phyloP scores from a whole-genome alignment of 192 early-diverging fungal species.

The Coemansia sp. region DNA sequence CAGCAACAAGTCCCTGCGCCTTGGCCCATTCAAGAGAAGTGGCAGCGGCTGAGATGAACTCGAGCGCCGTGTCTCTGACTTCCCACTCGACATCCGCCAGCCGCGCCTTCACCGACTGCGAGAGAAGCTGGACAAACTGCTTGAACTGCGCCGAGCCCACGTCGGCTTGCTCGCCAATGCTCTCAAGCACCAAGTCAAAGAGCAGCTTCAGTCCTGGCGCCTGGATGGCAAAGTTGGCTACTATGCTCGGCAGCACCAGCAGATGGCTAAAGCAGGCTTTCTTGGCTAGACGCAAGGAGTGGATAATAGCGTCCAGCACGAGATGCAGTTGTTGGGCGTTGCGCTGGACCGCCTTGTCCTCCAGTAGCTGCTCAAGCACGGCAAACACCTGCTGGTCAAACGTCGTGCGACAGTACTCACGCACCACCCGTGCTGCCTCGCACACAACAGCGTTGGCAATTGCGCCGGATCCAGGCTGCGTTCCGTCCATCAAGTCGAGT shows the following conservation, averaged over 20 bases:
- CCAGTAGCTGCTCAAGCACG: constrained; percentile 16
- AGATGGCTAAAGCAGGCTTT: constrained; percentile 4
- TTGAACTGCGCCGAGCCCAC: background rate
- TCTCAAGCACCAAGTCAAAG: constrained; percentile 25
- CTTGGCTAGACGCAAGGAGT: constrained; percentile 15
- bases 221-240: constrained; percentile 30
- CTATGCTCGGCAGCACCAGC: constrained; percentile 13
- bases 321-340: constrained; percentile 30
- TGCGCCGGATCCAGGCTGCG: background rate
- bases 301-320: constrained; percentile 18
- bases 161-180: background rate
- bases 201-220: constrained; percentile 35
- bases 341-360: constrained; percentile 8
- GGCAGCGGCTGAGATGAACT: constrained; percentile 21
- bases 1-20: background rate
- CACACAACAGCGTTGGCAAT: constrained; percentile 6
- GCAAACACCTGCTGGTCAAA: constrained; percentile 6
- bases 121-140: constrained; percentile 1
- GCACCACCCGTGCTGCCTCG: constrained; percentile 38
- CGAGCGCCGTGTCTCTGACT: constrained; percentile 37
- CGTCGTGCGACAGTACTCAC: constrained; percentile 22
- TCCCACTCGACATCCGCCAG: constrained; percentile 54
- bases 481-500: background rate
- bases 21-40: background rate
- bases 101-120: constrained; percentile 6